Conservation (phyloP, 164 flowering plant species). For the Macadamia tetraphylla region DNA sequence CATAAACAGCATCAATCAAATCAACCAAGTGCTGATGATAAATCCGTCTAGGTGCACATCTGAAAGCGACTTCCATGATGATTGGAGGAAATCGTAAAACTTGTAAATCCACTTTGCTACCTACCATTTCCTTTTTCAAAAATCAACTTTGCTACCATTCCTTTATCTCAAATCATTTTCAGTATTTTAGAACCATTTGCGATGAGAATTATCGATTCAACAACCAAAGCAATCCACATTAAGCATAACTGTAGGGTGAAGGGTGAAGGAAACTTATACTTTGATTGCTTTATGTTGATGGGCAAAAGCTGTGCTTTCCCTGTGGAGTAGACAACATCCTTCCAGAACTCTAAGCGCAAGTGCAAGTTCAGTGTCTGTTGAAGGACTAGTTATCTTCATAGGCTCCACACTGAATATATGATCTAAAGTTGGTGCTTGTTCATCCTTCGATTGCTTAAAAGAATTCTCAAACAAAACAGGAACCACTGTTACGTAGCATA, state of each 20-base stretch:
- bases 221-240: background rate
- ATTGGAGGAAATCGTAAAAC: too few species aligned
- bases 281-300: slow-evolving; percentile 65
- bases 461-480: slow-evolving; percentile 84
- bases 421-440: slow-evolving; percentile 44
- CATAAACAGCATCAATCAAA: too few species aligned
- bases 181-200: too few species aligned
- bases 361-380: slow-evolving; percentile 83
- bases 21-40: too few species aligned
- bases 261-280: slow-evolving; percentile 24
- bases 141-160: too few species aligned
- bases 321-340: slow-evolving; percentile 90
- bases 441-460: slow-evolving; percentile 51
- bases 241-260: too few species aligned
- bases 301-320: slow-evolving; percentile 56
- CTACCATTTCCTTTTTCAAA: too few species aligned
- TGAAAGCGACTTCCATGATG: too few species aligned
- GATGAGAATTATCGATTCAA: background rate
- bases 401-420: slow-evolving; percentile 80
- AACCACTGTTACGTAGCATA: slow-evolving; percentile 53
- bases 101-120: too few species aligned
- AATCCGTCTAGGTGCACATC: too few species aligned
- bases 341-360: slow-evolving; percentile 89
- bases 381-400: slow-evolving; percentile 75
- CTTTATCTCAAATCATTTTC: too few species aligned